phyloP scores from a whole-genome alignment of 768 basidiomycete genomes.

The Xerocomus spinulosus region DNA sequence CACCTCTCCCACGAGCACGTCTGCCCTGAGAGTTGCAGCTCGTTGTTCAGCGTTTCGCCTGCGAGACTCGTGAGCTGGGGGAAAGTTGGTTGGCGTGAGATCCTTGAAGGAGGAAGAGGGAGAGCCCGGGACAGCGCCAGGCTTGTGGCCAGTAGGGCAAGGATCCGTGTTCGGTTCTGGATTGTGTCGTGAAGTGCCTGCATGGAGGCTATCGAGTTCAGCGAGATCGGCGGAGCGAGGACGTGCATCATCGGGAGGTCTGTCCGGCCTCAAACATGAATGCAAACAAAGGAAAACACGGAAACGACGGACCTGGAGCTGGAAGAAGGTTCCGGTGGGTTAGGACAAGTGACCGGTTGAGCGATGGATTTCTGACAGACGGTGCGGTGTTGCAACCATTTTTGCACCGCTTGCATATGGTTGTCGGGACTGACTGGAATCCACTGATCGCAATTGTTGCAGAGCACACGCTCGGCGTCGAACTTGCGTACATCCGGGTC shows the following conservation, averaged over 20 bases:
- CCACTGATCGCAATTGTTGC: constrained; percentile 67
- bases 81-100: constrained; percentile 52
- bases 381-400: constrained; percentile 60
- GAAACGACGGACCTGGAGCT: constrained; percentile 17
- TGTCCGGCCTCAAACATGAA: constrained; percentile 1
- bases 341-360: constrained; percentile 5
- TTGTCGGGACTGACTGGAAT: constrained; percentile 57
- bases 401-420: constrained; percentile 55
- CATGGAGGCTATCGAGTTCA: constrained; percentile 14
- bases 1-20: constrained; percentile 60
- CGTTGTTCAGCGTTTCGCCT: constrained; percentile 77
- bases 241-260: constrained; percentile 22
- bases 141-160: constrained; percentile 5
- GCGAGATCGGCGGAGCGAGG: constrained; percentile 29
- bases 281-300: constrained; percentile 2
- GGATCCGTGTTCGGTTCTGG: constrained; percentile 9
- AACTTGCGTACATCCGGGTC: constrained; percentile 73
- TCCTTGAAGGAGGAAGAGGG: constrained; percentile 48
- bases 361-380: constrained; percentile 42
- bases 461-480: constrained; percentile 67
- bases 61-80: constrained; percentile 59
- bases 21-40: constrained; percentile 63
- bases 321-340: constrained; percentile 22
- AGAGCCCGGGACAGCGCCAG: constrained; percentile 23
- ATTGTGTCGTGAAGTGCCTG: constrained; percentile 22